These are phyloP conservation scores for Chytriomyces sp. DNA, from an alignment of 192 early-diverging fungal species.

Conservation along the genomic window DNA sequence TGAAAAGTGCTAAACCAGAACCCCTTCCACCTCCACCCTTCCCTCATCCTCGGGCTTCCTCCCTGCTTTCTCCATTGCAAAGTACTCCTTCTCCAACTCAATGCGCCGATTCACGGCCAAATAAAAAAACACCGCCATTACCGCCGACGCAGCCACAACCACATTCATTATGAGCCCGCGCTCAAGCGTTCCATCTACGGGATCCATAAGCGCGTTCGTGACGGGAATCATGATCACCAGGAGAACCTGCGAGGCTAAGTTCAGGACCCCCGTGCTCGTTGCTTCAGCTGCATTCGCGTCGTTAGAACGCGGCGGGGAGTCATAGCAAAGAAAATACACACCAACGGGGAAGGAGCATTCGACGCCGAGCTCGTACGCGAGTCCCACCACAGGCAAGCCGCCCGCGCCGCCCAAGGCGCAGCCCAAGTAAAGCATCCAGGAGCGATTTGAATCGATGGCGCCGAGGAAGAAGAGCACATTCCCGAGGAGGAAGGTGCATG, in stretches of 20 bases:
- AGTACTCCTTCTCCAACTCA: constrained; percentile 12
- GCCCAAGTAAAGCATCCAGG: constrained; percentile 12
- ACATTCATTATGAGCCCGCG: neutral
- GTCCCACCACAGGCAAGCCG: constrained; percentile 27
- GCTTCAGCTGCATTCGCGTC: constrained; percentile 24
- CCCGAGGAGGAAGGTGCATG: constrained; percentile 17
- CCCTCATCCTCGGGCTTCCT: too few relatives aligned
- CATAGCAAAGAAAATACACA: neutral
- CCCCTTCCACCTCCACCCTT: neutral
- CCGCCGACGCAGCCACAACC: neutral
- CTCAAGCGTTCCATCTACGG: neutral
- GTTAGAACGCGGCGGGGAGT: neutral
- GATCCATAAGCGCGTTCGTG: constrained; percentile 27
- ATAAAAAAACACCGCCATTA: constrained; percentile 6
- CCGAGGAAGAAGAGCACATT: neutral
- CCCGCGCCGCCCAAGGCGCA: constrained; percentile 27
- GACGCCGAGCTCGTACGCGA: constrained; percentile 33
- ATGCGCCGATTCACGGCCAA: constrained; percentile 9
- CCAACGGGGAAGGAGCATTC: constrained; percentile 37
- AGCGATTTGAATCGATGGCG: neutral
- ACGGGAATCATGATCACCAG: constrained; percentile 18
- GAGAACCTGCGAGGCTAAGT: constrained; percentile 7
- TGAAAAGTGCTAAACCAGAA: too few relatives aligned
- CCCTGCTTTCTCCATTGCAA: neutral
- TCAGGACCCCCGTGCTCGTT: constrained; percentile 26